Evolutionary conservation across 345 rosid species (phyloP), one percentile per base, ranked within the genome.

Genomic region (Pistacia integerrima): DNA sequence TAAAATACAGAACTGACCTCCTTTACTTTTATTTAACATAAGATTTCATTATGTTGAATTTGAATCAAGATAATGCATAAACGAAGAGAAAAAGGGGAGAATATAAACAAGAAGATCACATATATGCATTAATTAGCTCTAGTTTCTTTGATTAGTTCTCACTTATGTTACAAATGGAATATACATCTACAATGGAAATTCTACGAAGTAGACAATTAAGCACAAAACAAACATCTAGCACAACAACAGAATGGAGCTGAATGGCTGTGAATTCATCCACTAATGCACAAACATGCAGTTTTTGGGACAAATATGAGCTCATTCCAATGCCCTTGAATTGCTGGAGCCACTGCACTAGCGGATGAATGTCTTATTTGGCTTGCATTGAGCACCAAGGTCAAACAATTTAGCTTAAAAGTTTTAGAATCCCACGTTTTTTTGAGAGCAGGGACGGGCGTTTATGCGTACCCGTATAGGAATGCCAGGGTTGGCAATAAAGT

Each of bases 401-500:
- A 73, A 73, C 38, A 36, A 60, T 70, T 67, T 62, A 17, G 66
- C 67, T 73, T 59, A 79, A 79, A 81, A 17, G 56, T 35, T 28
- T 13, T 35, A 11, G 17, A 44, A 4, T 38, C 41, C 18, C 14
- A 33, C 10, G 20, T 6, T 38, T 56, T 69, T 33, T 22, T 41
- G 57, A 9, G 28, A 30, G 55, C 18, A 69, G 54, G 5, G 73
- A 41, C 0, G 54, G 58, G 16, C 25, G 35, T 51, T 77, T 70
- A 87, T 0, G 48, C 33, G 28, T 52, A 77, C 46, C 83, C 82
- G 20, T 66, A 72, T 67, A 90, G 64, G 67, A 87, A 80, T 64
- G 88, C 82, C 79, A 88, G 48, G 10, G 84, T 80, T n/a, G 80
- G 80, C n/a, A 88, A 49, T 63, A 80, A 67, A 41, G 79, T 76